Evolutionary conservation across 768 basidiomycete species (phyloP), one percentile per base, ranked within the genome.

Genomic region (Neoboletus subvelutipes): DNA sequence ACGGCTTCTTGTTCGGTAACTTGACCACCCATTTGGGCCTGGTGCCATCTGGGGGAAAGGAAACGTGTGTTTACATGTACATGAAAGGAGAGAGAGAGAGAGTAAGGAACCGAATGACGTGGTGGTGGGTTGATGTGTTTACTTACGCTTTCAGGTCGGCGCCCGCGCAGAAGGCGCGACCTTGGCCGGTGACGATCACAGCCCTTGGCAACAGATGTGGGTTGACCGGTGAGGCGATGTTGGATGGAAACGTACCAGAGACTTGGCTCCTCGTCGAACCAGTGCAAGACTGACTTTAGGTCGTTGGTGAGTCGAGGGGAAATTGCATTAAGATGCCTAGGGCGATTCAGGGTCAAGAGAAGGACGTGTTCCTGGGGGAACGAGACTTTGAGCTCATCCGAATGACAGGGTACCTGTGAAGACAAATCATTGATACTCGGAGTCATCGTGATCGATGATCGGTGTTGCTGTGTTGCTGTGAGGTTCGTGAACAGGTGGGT

Each of bases 141-240:
- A 78, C 84, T 56, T 67, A 89, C 88, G 80, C 81, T 72, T 85
- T 84, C 49, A 92, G 77, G 70, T 92, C 91, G 39, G 87, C 88
- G 17, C 90, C 91, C 17, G 89, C 88, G 62, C 89, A 91, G 72
- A 93, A 93, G 1, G 79, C 66, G 43, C 83, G 81, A 12, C 90
- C 90, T 58, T 80, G 78, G 24, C 90, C 90, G 47, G 90, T 92
- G 47, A 92, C 67, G 62, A 93, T 77, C 37, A 78, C 81, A 11
- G 88, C 87, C 90, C 90, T 92, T 66, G 36, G 52, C 28, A 45
- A 55, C 31, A 52, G 45, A 8, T 6, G 36, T 63, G 31, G 33
- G 37, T n/a, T 45, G 39, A 28, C 20, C 12, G 5, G 24, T 0
- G 34, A 18, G 17, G 33, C 4, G 41, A 1, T 1, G 39, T 18